A percentile compares a stretch with the other conserved stretches of the same genome.
phyloP scores from a whole-genome alignment of 805 yeast genomes.

The Wickerhamiella dianesei region DNA sequence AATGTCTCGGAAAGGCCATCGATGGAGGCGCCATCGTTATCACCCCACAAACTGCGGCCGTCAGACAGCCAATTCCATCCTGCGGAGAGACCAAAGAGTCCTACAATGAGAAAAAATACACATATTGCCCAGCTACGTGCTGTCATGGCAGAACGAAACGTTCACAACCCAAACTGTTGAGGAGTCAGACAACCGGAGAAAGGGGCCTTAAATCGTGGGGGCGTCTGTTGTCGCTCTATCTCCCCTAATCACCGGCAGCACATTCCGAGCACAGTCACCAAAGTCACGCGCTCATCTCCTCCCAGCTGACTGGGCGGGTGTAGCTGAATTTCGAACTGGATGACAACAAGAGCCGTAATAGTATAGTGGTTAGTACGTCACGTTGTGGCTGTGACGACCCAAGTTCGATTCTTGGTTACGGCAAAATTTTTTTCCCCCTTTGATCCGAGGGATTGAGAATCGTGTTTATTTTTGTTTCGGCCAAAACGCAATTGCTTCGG shows the following conservation, averaged over 20 bases:
- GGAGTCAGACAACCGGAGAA: background rate
- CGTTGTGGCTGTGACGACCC: constrained; percentile 66
- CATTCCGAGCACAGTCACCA: too few relatives aligned
- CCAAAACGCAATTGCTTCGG: too few relatives aligned
- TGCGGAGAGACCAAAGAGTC: background rate
- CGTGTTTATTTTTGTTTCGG: background rate
- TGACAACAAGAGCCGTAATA: constrained; percentile 29
- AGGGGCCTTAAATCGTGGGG: too few relatives aligned
- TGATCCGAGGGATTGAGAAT: too few relatives aligned
- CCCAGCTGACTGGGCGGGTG: too few relatives aligned
- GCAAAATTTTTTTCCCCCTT: constrained; percentile 29
- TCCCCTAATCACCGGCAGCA: too few relatives aligned
- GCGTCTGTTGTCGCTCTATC: too few relatives aligned
- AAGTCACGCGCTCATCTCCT: too few relatives aligned
- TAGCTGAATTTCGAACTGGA: background rate
- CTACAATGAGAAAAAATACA: background rate
- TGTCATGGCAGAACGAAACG: background rate
- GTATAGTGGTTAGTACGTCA: constrained; percentile 62
- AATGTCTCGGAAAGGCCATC: background rate
- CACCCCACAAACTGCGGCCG: background rate
- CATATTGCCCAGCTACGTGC: background rate
- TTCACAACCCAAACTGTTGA: background rate
- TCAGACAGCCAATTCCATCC: background rate
- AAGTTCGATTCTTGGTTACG: constrained; percentile 63
- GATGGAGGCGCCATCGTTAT: background rate